Evolutionary conservation across 352 stramenopile species (phyloP), one percentile per base, ranked within the genome.

Genomic region (Elongisporangium prolatum): DNA sequence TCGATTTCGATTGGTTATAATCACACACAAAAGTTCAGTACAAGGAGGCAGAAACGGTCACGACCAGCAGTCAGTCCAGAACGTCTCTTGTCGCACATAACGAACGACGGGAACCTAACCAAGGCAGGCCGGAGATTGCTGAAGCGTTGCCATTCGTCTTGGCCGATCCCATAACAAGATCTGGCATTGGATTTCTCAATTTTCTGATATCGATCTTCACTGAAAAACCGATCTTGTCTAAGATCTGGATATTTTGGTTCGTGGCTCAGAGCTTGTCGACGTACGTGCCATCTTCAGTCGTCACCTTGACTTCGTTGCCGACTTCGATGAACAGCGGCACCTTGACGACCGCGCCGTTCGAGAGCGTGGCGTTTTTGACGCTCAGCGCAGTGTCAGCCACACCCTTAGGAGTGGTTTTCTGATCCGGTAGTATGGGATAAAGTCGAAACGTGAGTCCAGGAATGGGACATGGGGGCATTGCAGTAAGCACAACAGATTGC

Each of bases 261-360:
- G n/a, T n/a, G 38, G 16, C 53, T 80, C 64, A 89, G 34, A 82
- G 57, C 69, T 93, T 93, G 68, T 93, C 81, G 9, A 94, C 66
- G 60, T 89, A 94, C 17, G 77, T 59, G 14, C 85, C 85, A 51
- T 92, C 84, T 25, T 92, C 81, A 14, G 81, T 93, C 11, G 74
- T 60, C 22, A 95, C 58, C 56, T 84, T 86, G 57, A 95, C 67
- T 37, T 90, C 61, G 60, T 91, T 85, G 63, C 86, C 86, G 11
- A 79, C 67, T 63, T 95, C 86, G 21, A 95, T 85, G 69, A 89
- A 91, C 25, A 91, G 77, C 37, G 86, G 86, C 40, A 95, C 86
- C 63, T 93, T 92, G 62, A 95, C 68, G 49, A 89, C 67, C 5
- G 79, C 75, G 34, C 81, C 86, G 59, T 95, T 95, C 66, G 79